phyloP scores from a whole-genome alignment of 1,284 basidiomycete genomes.

The Salmacisia buchloeana region DNA sequence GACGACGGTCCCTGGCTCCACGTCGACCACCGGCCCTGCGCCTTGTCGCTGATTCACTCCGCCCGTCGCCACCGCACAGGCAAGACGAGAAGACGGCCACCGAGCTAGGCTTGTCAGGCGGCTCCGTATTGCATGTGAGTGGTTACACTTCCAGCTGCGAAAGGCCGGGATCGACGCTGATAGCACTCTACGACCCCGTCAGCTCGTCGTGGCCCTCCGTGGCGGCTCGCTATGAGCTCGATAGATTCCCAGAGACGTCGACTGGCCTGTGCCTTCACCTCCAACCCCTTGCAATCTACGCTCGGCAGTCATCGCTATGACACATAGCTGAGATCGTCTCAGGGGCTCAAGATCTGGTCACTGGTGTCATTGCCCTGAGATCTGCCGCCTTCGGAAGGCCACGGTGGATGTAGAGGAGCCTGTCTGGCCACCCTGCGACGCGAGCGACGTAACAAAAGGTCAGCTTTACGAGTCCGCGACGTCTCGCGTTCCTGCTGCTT shows the following conservation, averaged over 20 bases:
- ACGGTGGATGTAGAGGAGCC: slow-evolving; percentile 11
- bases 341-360: too few relatives aligned
- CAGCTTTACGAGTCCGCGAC: background rate
- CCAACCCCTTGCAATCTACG: too few relatives aligned
- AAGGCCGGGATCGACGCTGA: background rate
- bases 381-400: slow-evolving; percentile 5
- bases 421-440: slow-evolving; percentile 13
- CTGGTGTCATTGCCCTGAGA: background rate
- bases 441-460: too few relatives aligned
- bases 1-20: background rate
- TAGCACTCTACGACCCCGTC: background rate
- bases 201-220: slow-evolving; percentile 44
- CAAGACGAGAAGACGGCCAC: slow-evolving; percentile 51
- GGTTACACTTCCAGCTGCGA: background rate
- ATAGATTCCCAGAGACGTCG: too few relatives aligned
- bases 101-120: slow-evolving; percentile 48
- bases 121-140: slow-evolving; percentile 49
- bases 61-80: slow-evolving; percentile 19
- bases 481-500: too few relatives aligned
- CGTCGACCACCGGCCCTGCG: background rate
- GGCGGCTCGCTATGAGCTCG: slow-evolving; percentile 20
- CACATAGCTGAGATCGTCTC: too few relatives aligned
- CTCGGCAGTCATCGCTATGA: too few relatives aligned
- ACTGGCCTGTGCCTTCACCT: too few relatives aligned
- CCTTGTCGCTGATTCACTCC: background rate